phyloP scores from a whole-genome alignment of 805 yeast genomes.

The Grigorovia transvaalensis region DNA sequence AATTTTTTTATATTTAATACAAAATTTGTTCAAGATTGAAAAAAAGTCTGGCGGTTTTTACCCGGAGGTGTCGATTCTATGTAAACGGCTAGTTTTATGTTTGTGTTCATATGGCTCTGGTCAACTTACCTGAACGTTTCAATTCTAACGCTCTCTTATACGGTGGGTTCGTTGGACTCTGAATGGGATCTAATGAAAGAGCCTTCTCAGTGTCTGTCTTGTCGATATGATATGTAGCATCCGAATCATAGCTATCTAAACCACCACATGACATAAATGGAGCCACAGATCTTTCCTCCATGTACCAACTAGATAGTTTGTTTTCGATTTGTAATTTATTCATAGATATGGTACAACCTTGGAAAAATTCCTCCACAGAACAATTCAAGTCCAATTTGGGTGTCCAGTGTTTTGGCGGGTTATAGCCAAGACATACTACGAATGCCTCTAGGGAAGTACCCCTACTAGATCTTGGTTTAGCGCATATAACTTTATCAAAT shows the following conservation, averaged over 20 bases:
- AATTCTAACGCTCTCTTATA: constrained; percentile 84
- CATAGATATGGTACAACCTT: constrained; percentile 32
- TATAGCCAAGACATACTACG: constrained; percentile 81
- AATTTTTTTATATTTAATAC: no score
- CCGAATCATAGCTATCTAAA: constrained; percentile 77
- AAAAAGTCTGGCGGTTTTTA: not conserved
- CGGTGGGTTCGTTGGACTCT: constrained; percentile 93
- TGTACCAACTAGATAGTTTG: constrained; percentile 30
- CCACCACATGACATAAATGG: constrained; percentile 97
- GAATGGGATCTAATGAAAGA: constrained; percentile 76
- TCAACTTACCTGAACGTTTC: constrained; percentile 62
- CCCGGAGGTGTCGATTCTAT: not conserved
- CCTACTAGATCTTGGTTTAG: constrained; percentile 91
- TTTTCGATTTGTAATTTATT: constrained; percentile 4
- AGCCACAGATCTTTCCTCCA: constrained; percentile 70
- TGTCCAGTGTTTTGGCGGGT: constrained; percentile 74
- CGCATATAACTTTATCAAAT: constrained; percentile 83
- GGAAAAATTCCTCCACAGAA: constrained; percentile 77
- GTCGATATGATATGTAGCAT: constrained; percentile 66
- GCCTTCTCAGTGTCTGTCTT: constrained; percentile 12
- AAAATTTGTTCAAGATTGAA: not conserved
- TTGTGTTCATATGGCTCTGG: constrained; percentile 18
- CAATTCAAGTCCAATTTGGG: constrained; percentile 48
- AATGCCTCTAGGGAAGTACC: constrained; percentile 93
- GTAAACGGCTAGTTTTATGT: no score